Base-by-base conservation (phyloP, 2,329 filamentous ascomycete genomes). In the Emmonsiellopsis sp. region DNA sequence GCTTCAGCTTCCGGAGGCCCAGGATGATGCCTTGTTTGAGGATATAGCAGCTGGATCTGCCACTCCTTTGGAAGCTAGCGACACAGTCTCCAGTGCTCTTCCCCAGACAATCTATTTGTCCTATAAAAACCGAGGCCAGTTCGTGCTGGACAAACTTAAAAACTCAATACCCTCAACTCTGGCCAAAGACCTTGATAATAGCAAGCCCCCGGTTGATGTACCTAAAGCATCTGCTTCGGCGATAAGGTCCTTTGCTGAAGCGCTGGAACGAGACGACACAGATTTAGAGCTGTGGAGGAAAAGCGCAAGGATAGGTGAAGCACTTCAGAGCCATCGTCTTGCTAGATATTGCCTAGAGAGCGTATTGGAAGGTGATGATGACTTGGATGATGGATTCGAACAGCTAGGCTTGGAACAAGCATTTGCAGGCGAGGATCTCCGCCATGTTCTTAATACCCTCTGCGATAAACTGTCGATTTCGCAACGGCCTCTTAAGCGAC, bases 91-190 rank as follows among this genome's bases (percentile, higher is more conserved):
- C 13, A 93, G 86, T 65, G 92, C 86, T 48, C 75, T 97, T 8
- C 85, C 89, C 0, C 91, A 96, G 65, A 90, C 94, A 9, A 78
- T 97, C 16, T 96, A 95, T 64, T 79, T 98, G 7, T 87, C 92
- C 1, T 89, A 94, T 76, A 98, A 97, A 70, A 98, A 97, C 62
- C 85, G 92, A 71, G 93, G 90, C 42, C 89, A 97, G 65, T 96
- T 95, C 65, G 76, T 86, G 54, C 76, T 98, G n/a, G 92, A 98
- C 66, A 75, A 73, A 54, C 81, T 86, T 60, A 83, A 77, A 61
- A 73, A 81, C 68, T 77, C 71, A 43, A 59, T 78, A 20, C 35
- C 16, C 3, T 61, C 62, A 32, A 58, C 55, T 16, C 20, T 53
- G 16, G 38, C 55, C 9, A 44, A 34, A 8, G 40, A 37, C n/a